phyloP scores from a whole-genome alignment of 306 rosid species.

The Comarum palustre region DNA sequence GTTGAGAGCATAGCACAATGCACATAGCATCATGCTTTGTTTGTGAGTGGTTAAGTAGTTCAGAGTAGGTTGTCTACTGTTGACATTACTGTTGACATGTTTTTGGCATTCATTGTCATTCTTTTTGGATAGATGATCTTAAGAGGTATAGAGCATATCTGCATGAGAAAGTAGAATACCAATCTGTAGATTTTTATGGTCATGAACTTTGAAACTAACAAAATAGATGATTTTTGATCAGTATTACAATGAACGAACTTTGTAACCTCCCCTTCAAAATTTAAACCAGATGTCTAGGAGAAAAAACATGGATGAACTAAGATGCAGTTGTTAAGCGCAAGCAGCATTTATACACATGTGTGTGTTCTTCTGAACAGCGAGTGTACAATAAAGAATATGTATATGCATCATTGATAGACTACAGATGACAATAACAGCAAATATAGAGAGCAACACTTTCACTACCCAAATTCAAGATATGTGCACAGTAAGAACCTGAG shows the following conservation, averaged over 20 bases:
- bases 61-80: conserved; percentile 10
- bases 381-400: too few relatives aligned
- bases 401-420: not conserved
- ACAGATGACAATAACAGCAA: not conserved
- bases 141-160: not conserved
- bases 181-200: not conserved
- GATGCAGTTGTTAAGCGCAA: not conserved
- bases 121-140: not conserved
- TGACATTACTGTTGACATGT: conserved; percentile 12
- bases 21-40: conserved; percentile 10
- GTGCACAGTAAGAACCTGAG: too few relatives aligned
- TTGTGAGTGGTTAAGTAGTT: conserved; percentile 4
- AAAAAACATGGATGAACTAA: too few relatives aligned
- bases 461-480: not conserved
- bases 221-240: not conserved
- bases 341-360: not conserved
- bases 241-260: not conserved
- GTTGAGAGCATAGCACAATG: not conserved
- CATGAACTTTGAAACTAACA: not conserved
- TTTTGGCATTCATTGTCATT: conserved; percentile 1
- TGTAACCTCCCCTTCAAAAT: conserved; percentile 1
- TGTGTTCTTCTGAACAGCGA: not conserved
- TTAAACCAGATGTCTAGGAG: not conserved
- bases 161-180: not conserved
- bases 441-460: not conserved